A percentile compares a stretch with the other conserved stretches of the same genome.
These are phyloP conservation scores for Meripilus lineatus DNA, from an alignment of 1,284 basidiomycete genomes.

Conservation along the genomic window DNA sequence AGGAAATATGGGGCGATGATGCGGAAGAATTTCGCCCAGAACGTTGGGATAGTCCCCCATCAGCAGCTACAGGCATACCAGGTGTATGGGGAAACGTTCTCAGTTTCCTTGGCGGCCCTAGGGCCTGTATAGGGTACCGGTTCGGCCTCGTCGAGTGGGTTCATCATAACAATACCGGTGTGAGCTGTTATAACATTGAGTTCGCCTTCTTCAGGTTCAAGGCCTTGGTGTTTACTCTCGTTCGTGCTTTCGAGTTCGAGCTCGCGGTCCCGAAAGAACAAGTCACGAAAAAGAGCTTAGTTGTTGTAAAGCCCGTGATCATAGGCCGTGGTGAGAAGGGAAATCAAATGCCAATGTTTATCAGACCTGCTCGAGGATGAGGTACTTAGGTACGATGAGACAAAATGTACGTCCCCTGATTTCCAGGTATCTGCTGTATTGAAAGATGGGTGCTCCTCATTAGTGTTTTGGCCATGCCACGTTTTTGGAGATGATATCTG, in stretches of 20 bases:
- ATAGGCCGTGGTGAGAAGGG: constrained; percentile 10
- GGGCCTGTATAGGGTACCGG: constrained; percentile 65
- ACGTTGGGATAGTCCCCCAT: constrained; percentile 49
- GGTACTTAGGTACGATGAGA: too few species aligned
- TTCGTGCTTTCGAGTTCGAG: constrained; percentile 53
- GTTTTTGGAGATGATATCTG: too few species aligned
- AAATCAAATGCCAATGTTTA: constrained; percentile 16
- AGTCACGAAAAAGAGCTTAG: constrained; percentile 14
- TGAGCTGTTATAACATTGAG: constrained; percentile 39
- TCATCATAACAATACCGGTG: neutral
- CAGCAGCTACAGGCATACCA: constrained; percentile 41
- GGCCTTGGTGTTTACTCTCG: constrained; percentile 50
- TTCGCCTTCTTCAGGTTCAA: constrained; percentile 48
- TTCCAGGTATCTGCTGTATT: too few species aligned
- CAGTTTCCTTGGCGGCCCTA: constrained; percentile 57
- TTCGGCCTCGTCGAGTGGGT: constrained; percentile 63
- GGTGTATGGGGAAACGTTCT: constrained; percentile 56
- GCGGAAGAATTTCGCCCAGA: constrained; percentile 49
- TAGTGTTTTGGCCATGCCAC: too few species aligned
- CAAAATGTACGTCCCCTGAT: too few species aligned
- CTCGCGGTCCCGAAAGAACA: constrained; percentile 36
- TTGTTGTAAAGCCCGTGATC: constrained; percentile 18
- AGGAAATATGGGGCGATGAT: constrained; percentile 52
- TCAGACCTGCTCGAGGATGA: constrained; percentile 13
- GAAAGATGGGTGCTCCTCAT: too few species aligned